A percentile compares a stretch with the other conserved stretches of the same genome.
phyloP scores from a whole-genome alignment of 257 asterid species.

The Gardenia jasminoides region DNA sequence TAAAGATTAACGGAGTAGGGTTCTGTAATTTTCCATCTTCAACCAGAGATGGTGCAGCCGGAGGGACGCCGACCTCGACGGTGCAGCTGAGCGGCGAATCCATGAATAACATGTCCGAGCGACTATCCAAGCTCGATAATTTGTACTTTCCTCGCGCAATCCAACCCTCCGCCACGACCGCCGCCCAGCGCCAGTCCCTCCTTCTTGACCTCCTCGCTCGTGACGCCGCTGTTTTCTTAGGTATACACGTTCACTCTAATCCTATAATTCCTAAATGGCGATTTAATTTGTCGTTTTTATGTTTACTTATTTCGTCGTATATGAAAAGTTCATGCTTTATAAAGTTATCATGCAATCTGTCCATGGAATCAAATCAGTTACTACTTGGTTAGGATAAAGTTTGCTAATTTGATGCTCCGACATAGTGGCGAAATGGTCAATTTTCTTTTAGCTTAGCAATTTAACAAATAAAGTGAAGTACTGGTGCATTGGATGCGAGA shows the following conservation, averaged over 20 bases:
- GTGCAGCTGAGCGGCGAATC: slow-evolving; percentile 41
- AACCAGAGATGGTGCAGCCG: slow-evolving; percentile 2
- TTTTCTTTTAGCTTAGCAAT: too few species aligned
- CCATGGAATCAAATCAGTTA: too few species aligned
- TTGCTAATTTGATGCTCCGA: too few species aligned
- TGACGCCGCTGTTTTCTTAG: slow-evolving; percentile 82
- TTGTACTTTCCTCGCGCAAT: slow-evolving; percentile 87
- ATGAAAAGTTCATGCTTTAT: too few species aligned
- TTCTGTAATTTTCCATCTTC: not conserved
- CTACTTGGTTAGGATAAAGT: too few species aligned
- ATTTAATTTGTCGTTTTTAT: not conserved
- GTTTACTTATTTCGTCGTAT: not conserved
- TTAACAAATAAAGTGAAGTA: too few species aligned
- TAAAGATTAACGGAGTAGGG: not conserved
- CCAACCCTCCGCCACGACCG: slow-evolving; percentile 58
- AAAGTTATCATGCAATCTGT: too few species aligned
- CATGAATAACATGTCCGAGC: slow-evolving; percentile 52
- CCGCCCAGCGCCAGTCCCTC: slow-evolving; percentile 67
- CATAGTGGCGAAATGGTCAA: too few species aligned
- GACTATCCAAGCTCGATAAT: slow-evolving; percentile 70
- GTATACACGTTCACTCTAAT: slow-evolving; percentile 26
- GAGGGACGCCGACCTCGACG: slow-evolving; percentile 9
- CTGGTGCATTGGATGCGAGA: too few species aligned
- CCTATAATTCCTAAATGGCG: not conserved
- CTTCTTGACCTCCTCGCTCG: slow-evolving; percentile 74